Conservation (phyloP, 805 yeast species). For the Kregervanrija pseudodelftensis region DNA sequence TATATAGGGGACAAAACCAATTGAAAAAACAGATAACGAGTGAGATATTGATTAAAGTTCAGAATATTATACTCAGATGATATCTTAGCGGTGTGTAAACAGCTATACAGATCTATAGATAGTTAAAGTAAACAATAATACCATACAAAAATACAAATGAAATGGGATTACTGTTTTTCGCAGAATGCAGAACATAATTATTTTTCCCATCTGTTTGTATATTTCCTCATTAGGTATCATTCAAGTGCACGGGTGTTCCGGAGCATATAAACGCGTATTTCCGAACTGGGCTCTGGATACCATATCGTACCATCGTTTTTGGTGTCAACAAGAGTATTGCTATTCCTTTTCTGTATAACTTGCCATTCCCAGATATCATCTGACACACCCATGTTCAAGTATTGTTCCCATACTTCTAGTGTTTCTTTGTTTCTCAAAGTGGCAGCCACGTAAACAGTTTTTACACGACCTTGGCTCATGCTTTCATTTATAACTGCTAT, state of each 20-base stretch:
- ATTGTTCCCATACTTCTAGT: constrained; percentile 33
- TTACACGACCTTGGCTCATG: constrained; percentile 19
- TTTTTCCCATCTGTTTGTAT: neutral
- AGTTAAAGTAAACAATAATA: no score
- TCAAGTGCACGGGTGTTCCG: neutral
- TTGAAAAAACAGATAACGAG: no score
- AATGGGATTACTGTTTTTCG: no score
- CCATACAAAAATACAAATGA: no score
- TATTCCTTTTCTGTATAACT: constrained; percentile 7
- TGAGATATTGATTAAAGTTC: no score
- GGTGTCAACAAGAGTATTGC: no score
- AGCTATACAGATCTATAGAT: no score
- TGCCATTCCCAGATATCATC: constrained; percentile 24
- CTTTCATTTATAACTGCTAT: constrained; percentile 40
- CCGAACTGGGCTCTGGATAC: constrained; percentile 19
- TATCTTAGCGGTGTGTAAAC: no score
- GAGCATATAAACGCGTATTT: constrained; percentile 11
- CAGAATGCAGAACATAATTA: neutral
- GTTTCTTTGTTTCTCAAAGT: constrained; percentile 64
- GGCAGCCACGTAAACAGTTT: constrained; percentile 48
- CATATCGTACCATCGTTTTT: constrained; percentile 16
- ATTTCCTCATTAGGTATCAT: constrained; percentile 2
- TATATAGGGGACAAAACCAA: no score
- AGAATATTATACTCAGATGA: no score
- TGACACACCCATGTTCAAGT: constrained; percentile 22